A percentile compares a stretch with the other conserved stretches of the same genome.
phyloP scores from a whole-genome alignment of 305 asterid genomes.

The Fraxinus floribunda region DNA sequence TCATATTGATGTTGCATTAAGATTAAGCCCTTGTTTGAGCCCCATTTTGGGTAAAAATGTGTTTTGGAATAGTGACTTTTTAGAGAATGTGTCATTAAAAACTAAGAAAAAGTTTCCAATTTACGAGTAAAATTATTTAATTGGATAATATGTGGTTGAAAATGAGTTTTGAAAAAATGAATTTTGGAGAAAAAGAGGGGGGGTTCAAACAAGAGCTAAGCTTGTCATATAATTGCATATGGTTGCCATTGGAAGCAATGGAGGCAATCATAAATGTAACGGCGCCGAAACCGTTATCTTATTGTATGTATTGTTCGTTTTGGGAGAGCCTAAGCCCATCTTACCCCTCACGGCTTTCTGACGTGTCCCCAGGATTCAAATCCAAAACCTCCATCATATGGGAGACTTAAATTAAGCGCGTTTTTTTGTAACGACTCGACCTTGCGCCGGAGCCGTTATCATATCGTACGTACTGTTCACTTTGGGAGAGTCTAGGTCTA shows the following conservation, averaged over 20 bases:
- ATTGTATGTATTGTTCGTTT: too few species aligned
- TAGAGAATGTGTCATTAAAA: background rate
- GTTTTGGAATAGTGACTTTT: background rate
- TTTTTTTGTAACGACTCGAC: too few species aligned
- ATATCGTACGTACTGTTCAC: too few species aligned
- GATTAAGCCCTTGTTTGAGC: background rate
- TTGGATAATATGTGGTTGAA: too few species aligned
- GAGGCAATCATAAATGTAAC: background rate
- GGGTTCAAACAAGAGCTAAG: background rate
- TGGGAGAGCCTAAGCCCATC: too few species aligned
- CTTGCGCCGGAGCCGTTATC: too few species aligned
- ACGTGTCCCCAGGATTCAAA: too few species aligned
- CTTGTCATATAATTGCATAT: background rate
- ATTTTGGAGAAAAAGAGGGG: background rate
- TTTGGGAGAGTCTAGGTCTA: too few species aligned
- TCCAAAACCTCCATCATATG: too few species aligned
- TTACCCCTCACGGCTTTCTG: too few species aligned
- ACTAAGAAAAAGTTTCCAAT: background rate
- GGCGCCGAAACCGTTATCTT: too few species aligned
- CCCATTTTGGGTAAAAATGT: background rate
- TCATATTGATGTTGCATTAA: background rate
- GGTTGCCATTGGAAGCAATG: background rate
- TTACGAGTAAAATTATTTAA: background rate
- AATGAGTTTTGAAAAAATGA: background rate
- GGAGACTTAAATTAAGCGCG: too few species aligned